These are phyloP conservation scores for Kandelia obovata DNA, from an alignment of 345 rosid species.

Conservation along the genomic window DNA sequence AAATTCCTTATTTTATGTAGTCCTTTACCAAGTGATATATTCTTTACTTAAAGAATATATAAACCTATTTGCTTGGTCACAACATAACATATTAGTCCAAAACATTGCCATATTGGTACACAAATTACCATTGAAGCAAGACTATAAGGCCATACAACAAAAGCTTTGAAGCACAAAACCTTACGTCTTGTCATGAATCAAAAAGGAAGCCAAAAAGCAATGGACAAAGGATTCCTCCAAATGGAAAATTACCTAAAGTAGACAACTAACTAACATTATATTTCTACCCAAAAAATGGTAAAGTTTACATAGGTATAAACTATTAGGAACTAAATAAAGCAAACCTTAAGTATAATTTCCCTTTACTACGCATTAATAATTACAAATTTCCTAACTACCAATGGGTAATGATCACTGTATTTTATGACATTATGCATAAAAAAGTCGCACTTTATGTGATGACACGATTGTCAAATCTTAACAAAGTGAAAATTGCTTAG, in stretches of 20 bases:
- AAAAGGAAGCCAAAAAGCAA: not conserved
- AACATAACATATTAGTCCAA: too few species aligned
- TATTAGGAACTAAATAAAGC: not conserved
- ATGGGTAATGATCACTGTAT: not conserved
- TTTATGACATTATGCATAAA: not conserved
- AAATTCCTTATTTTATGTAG: too few species aligned
- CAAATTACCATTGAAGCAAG: too few species aligned
- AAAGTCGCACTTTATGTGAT: not conserved
- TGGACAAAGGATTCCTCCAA: not conserved
- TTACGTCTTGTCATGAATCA: accelerated
- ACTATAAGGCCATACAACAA: too few species aligned
- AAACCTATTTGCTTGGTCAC: too few species aligned
- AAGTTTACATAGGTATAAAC: not conserved
- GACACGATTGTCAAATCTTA: not conserved
- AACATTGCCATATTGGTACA: too few species aligned
- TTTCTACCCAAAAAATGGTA: not conserved
- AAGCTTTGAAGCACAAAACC: too few species aligned
- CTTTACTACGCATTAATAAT: not conserved
- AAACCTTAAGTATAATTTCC: not conserved
- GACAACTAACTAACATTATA: not conserved
- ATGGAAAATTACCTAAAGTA: not conserved
- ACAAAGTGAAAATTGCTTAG: not conserved
- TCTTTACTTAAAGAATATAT: too few species aligned
- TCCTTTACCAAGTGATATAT: too few species aligned
- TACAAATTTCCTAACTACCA: too few species aligned